Evolutionary conservation across 208 protist species (phyloP), one percentile per base, ranked within the genome.

Genomic region (Crithidia mellificae): DNA sequence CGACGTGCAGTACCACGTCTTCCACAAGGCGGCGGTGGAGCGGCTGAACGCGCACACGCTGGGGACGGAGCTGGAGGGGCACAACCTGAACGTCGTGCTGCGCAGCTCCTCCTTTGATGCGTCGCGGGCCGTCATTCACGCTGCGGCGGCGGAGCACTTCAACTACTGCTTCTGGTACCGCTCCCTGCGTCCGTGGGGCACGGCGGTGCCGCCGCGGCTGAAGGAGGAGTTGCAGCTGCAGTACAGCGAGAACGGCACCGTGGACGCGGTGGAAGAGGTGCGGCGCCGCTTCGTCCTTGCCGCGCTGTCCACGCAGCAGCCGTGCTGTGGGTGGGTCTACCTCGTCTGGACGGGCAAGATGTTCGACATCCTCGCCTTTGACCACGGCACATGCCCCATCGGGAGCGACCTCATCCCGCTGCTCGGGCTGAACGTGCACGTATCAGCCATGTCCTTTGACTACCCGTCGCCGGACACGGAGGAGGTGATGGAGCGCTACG

Each of bases 111-210:
- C 87, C 8, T 95, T 95, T 70, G 90, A 95, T 58, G 90, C 90
- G 17, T 77, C 87, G 9, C 80, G 80, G 14, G 85, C 85, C 0
- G 84, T 88, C 9, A 64, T 84, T 14, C 87, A 93, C 65, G 73
- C 81, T 0, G 83, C 90, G 14, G 90, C 87, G 19, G 72, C 85
- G 25, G 87, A 95, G 75, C 90, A 95, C 68, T 95, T 95, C 54
- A 95, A 95, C 74, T 93, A 95, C 78, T 95, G 90, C 72, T 95
- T 95, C 63, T 95, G 86, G 77, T 95, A 95, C 68, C 81, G 82
- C 24, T 93, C 90, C 0, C 76, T 95, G 29, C 78, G 90, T 4
- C 90, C 90, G 44, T 95, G 90, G 87, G 90, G 90, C 2, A 91
- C 87, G 25, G 51, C 69, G 6, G 61, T 93, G 25, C 85, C 87